Percentiles rank a stretch among this genome's conserved stretches.
phyloP scores from a whole-genome alignment of 1,139 yeast species.

The Hemisphaericaspora subhashii region DNA sequence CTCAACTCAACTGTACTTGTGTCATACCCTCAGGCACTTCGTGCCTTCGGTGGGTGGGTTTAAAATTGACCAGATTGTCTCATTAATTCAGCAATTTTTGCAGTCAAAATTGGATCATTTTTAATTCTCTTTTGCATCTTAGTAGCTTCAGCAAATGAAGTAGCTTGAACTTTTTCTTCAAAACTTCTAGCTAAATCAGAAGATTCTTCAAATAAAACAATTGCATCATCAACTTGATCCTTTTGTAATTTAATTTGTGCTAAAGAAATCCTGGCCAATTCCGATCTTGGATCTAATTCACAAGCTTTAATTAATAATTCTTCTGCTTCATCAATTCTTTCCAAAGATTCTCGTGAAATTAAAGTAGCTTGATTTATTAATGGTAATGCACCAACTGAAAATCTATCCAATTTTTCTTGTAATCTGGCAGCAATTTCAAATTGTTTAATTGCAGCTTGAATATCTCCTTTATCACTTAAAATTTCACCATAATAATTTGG shows the following conservation, averaged over 20 bases:
- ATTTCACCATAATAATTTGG: conserved; percentile 97
- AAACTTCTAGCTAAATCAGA: conserved; percentile 78
- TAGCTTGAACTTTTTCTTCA: conserved; percentile 88
- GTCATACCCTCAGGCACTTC: too few relatives aligned
- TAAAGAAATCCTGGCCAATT: conserved; percentile 82
- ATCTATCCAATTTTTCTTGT: conserved; percentile 64
- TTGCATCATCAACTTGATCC: conserved; percentile 81
- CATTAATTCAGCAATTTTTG: conserved; percentile 47
- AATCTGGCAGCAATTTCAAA: conserved; percentile 85
- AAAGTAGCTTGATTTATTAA: conserved; percentile 86
- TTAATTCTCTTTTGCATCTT: conserved; percentile 75
- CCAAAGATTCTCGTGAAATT: conserved; percentile 57
- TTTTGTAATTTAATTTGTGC: conserved; percentile 89
- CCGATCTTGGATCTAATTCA: conserved; percentile 81
- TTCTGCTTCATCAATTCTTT: conserved; percentile 62
- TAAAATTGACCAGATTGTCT: conserved; percentile 25
- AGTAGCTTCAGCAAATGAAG: conserved; percentile 89
- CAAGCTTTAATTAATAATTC: conserved; percentile 73
- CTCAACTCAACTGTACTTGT: too few relatives aligned
- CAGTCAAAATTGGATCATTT: conserved; percentile 59
- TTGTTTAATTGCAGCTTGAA: conserved; percentile 72
- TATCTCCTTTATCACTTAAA: conserved; percentile 76
- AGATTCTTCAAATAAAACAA: conserved; percentile 76
- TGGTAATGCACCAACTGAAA: conserved; percentile 83
- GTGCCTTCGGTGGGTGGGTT: neutral